Percentiles rank a stretch among this genome's conserved stretches.
phyloP scores from a whole-genome alignment of 495 filamentous ascomycete species.

The Penicillium roqueforti region DNA sequence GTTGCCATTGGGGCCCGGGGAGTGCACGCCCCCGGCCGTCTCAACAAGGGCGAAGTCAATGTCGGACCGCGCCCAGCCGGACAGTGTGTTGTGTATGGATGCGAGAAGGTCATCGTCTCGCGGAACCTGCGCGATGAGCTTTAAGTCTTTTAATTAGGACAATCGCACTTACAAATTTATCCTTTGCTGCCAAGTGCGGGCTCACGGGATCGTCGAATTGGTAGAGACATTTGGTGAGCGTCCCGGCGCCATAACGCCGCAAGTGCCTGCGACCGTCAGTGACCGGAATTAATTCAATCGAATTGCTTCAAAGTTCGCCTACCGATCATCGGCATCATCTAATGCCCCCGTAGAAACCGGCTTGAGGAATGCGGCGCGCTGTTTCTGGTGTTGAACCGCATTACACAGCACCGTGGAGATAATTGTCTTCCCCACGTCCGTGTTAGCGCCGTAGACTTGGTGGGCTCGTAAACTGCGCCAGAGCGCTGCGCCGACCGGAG shows the following conservation, averaged over 20 bases:
- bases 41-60: constrained; percentile 58
- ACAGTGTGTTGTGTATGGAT: constrained; percentile 45
- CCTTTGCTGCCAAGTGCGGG: constrained; percentile 63
- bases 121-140: constrained; percentile 31
- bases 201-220: constrained; percentile 69
- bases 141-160: neutral
- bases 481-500: constrained; percentile 45
- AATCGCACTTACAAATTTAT: constrained; percentile 26
- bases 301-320: constrained; percentile 10
- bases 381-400: constrained; percentile 45
- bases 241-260: constrained; percentile 46
- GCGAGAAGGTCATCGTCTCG: constrained; percentile 45
- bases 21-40: constrained; percentile 74
- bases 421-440: constrained; percentile 76
- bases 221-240: constrained; percentile 55
- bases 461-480: constrained; percentile 60
- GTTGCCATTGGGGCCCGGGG: constrained; percentile 66
- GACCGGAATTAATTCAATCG: neutral
- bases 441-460: constrained; percentile 77
- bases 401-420: constrained; percentile 66
- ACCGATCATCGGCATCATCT: constrained; percentile 65
- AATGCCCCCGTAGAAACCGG: constrained; percentile 69
- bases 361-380: constrained; percentile 62
- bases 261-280: constrained; percentile 49
- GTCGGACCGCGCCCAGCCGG: constrained; percentile 34